Evolutionary conservation across 345 rosid genomes (phyloP), one percentile per base, ranked within the genome.

Genomic region (Melaleuca alternifolia): DNA sequence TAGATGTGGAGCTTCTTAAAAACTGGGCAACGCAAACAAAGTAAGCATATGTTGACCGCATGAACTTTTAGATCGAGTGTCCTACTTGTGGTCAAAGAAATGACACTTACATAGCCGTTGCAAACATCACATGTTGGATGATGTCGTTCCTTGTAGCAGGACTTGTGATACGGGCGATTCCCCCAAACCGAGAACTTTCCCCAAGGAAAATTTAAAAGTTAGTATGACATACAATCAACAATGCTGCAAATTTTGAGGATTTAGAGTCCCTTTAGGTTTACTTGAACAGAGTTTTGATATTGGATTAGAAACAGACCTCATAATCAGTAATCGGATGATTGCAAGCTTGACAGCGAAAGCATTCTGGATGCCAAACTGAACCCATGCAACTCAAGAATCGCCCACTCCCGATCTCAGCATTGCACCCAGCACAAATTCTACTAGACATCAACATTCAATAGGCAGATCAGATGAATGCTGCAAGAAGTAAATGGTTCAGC

Each of bases 121-220:
- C 99, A 98, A 90, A 98, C 98, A 91, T 98, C 99, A 85, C 99
- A 98, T 90, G 86, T 95, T 50, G 99, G 99, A 88, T 95, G 98
- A 91, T 94, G 91, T 15, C 85, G 95, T 88, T 95, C 91, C 93
- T 91, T 98, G 84, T 92, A 92, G 93, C 99, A 98, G 85, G 96
- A 61, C 87, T 98, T 98, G 89, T 89, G 99, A 86, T 89, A 96
- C 41, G 98, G 96, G 12, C 88, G 93, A 89, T 92, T 93, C 53
- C 92, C 83, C 12, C 16, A 75, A 83, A 21, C 50, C 54, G 59
- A 85, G 54, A 89, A 85, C 61, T 85, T 53, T 44, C 50, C 59
- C 18, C 52, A 4, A 65, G 46, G 46, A 65, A 65, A 65, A 7
- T 65, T 33, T 33, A 65, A 65, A 37, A 65, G 23, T 65, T 20